These are phyloP conservation scores for Nitzschia palea DNA, from an alignment of 108 stramenopile genomes.

Conservation along the genomic window DNA sequence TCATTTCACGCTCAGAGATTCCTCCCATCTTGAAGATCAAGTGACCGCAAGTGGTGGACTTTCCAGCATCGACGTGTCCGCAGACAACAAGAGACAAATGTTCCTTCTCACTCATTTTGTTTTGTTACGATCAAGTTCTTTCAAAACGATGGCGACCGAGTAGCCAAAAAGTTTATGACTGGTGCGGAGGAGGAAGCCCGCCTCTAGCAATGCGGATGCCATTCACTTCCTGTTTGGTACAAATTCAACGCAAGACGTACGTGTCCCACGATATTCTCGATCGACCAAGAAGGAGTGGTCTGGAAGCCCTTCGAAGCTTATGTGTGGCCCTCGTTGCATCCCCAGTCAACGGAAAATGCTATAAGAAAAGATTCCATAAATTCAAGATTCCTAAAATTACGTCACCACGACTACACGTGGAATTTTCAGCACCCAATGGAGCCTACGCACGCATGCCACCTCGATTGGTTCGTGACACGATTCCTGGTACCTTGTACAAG, in stretches of 20 bases:
- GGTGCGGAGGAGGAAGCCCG: not conserved
- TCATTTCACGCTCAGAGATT: constrained; percentile 77
- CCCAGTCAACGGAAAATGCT: too few species aligned
- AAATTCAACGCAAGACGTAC: not conserved
- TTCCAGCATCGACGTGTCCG: constrained; percentile 88
- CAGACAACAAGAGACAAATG: constrained; percentile 84
- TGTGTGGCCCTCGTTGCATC: constrained; percentile 9
- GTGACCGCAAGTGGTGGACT: constrained; percentile 79
- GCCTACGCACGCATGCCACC: too few species aligned
- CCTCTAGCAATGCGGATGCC: not conserved
- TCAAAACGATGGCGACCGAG: not conserved
- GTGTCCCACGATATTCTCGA: not conserved
- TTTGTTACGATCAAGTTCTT: not conserved
- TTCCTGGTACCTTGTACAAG: too few species aligned
- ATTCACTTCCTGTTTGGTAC: too few species aligned
- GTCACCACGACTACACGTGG: too few species aligned
- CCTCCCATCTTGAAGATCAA: constrained; percentile 81
- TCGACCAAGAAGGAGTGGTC: constrained; percentile 6
- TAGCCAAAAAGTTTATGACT: constrained; percentile 5
- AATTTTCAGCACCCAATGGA: too few species aligned
- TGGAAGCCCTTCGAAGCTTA: constrained; percentile 4
- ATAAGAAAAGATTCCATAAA: not conserved
- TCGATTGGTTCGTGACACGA: too few species aligned
- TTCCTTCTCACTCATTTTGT: constrained; percentile 44
- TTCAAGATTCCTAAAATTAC: not conserved